Evolutionary conservation across 306 rosid genomes (phyloP).

Genomic region (Purshia tridentata): DNA sequence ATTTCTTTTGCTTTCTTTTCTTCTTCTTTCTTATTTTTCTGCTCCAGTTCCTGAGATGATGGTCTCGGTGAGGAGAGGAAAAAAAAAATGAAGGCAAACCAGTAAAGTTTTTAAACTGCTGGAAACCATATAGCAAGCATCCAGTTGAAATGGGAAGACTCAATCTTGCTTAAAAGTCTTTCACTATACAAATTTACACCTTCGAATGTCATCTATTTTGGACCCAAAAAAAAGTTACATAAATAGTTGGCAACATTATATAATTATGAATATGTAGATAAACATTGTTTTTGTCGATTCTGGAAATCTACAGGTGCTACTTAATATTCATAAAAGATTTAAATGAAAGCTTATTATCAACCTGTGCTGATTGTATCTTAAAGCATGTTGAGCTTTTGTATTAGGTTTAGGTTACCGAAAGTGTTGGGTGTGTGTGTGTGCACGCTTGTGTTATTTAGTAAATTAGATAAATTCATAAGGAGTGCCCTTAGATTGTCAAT

Average conservation of each 20-base stretch:
- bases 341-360: background rate
- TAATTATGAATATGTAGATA: background rate
- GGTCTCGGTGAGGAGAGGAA: slow-evolving; percentile 22
- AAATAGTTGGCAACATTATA: background rate
- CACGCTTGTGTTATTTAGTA: background rate
- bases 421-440: too few species aligned
- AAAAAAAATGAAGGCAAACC: slow-evolving; percentile 14
- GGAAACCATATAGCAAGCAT: background rate
- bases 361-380: background rate
- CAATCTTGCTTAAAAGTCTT: slow-evolving; percentile 4
- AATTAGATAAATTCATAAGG: background rate
- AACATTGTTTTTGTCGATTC: background rate
- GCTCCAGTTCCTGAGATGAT: slow-evolving; percentile 61
- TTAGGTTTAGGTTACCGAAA: background rate
- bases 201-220: background rate
- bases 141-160: background rate
- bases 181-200: background rate
- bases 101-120: background rate
- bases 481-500: background rate
- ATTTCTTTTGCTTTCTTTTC: slow-evolving; percentile 58
- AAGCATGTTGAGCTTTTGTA: background rate
- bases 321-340: background rate
- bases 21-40: slow-evolving; percentile 62
- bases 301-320: background rate
- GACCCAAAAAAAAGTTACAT: too few species aligned